A percentile compares a stretch with the other conserved stretches of the same genome.
These are phyloP conservation scores for Stellera chamaejasme DNA, from an alignment of 345 rosid species.

Conservation along the genomic window DNA sequence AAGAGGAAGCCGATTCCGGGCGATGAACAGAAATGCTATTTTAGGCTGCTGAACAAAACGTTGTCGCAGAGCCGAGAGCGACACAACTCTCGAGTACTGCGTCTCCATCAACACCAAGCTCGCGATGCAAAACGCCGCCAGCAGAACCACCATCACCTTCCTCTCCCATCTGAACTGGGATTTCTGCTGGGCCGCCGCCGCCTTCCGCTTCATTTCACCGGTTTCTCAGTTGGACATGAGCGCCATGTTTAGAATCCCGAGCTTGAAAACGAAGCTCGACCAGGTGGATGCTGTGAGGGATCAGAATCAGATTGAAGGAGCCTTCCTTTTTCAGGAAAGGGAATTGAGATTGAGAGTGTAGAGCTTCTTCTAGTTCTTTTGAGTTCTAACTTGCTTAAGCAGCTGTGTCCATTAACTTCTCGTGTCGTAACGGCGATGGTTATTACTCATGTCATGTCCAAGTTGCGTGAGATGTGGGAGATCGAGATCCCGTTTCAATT, in stretches of 20 bases:
- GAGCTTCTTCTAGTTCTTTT: no score
- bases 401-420: no score
- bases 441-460: not conserved
- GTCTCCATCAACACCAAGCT: conserved; percentile 55
- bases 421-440: no score
- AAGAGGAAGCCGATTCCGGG: conserved; percentile 82
- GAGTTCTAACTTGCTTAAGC: no score
- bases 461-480: conserved; percentile 25
- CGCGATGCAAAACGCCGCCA: conserved; percentile 49
- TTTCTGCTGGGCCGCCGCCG: conserved; percentile 36
- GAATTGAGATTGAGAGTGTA: no score
- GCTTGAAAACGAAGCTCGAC: no score
- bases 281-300: no score
- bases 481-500: conserved; percentile 14
- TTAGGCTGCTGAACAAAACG: conserved; percentile 35
- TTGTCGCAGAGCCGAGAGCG: conserved; percentile 36
- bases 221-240: conserved; percentile 11
- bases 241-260: conserved; percentile 13
- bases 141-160: conserved; percentile 31
- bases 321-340: no score
- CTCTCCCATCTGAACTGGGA: conserved; percentile 61
- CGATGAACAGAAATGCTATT: conserved; percentile 80
- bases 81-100: conserved; percentile 40
- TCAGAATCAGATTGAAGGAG: no score
- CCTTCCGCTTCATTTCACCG: conserved; percentile 64